A percentile compares a stretch with the other conserved stretches of the same genome.
Conservation (phyloP, 139 green algal genomes). For the Klebsormidium nitens region DNA sequence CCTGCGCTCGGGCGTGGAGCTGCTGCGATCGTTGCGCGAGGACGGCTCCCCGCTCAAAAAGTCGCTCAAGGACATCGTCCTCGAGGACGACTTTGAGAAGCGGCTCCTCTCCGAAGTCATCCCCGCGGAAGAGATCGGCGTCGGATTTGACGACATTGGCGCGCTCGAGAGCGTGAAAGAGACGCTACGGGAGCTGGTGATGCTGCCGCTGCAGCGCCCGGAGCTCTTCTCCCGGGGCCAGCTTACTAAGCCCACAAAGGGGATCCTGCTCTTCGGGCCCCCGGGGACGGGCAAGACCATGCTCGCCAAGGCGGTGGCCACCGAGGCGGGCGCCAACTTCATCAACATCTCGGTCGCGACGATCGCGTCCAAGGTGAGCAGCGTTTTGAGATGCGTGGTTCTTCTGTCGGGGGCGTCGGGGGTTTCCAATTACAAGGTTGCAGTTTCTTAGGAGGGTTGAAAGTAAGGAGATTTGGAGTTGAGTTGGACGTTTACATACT, state of each 20-base stretch:
- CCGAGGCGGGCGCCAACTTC: conserved; percentile 48
- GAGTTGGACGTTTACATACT: no score
- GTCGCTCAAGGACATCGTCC: conserved; percentile 31
- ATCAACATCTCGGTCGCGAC: conserved; percentile 58
- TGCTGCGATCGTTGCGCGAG: no score
- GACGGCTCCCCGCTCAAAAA: no score
- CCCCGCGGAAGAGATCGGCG: conserved; percentile 46
- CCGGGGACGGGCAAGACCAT: conserved; percentile 40
- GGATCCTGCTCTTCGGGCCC: conserved; percentile 37
- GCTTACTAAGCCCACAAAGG: conserved; percentile 58
- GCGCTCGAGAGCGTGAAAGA: conserved; percentile 51
- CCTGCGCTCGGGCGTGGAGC: no score
- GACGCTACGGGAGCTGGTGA: conserved; percentile 56
- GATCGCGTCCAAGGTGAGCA: conserved; percentile 50
- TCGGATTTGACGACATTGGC: conserved; percentile 50
- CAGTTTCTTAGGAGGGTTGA: no score
- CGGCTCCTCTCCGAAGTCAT: conserved; percentile 52
- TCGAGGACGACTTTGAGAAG: conserved; percentile 57
- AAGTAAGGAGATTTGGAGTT: no score
- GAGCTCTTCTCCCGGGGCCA: conserved; percentile 61
- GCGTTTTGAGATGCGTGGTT: no score
- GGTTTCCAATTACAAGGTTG: no score
- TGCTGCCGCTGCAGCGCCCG: conserved; percentile 61
- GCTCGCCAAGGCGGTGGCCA: conserved; percentile 39
- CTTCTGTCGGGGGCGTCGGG: no score